phyloP scores from a whole-genome alignment of 2,329 filamentous ascomycete genomes.

The Arachnomyces sp. region DNA sequence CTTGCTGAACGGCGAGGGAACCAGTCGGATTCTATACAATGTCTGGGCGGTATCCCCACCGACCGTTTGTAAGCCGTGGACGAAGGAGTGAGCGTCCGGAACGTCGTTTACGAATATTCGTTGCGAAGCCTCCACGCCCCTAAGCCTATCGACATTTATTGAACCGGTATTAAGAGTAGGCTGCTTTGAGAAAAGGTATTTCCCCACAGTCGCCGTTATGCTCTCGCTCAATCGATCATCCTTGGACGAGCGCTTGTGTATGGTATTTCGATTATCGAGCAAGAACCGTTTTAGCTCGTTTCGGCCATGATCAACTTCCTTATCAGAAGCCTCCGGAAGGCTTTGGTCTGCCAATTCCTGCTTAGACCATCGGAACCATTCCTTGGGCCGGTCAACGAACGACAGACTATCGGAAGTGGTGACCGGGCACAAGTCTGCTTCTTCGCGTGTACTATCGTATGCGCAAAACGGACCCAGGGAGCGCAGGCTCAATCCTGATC shows the following conservation, averaged over 20 bases:
- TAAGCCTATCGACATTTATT: slow-evolving; percentile 24
- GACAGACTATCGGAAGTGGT: slow-evolving; percentile 17
- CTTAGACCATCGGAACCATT: slow-evolving; percentile 33
- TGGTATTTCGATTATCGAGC: not conserved
- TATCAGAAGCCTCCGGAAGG: slow-evolving; percentile 8
- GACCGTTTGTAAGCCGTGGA: slow-evolving; percentile 20
- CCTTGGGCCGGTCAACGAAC: slow-evolving; percentile 24
- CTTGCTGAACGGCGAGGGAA: slow-evolving; percentile 21
- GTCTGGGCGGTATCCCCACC: slow-evolving; percentile 9
- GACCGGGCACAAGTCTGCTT: slow-evolving; percentile 20
- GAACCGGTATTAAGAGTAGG: slow-evolving; percentile 13
- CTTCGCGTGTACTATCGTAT: slow-evolving; percentile 24
- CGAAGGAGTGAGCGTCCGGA: slow-evolving; percentile 25
- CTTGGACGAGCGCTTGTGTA: not conserved
- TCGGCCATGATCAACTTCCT: slow-evolving; percentile 6
- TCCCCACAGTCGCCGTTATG: slow-evolving; percentile 30
- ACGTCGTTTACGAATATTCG: slow-evolving; percentile 27
- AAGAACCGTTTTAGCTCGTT: slow-evolving; percentile 6
- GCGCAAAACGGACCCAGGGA: slow-evolving; percentile 25
- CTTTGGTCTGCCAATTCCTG: slow-evolving; percentile 17
- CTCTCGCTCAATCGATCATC: slow-evolving; percentile 21
- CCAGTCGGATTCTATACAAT: slow-evolving; percentile 24
- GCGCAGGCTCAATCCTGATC: slow-evolving; percentile 15
- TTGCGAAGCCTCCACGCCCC: slow-evolving; percentile 20
- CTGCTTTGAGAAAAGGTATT: slow-evolving; percentile 28